These are phyloP conservation scores for Isoetes taiwanensis DNA, from an alignment of 75 land plant species.

Conservation along the genomic window DNA sequence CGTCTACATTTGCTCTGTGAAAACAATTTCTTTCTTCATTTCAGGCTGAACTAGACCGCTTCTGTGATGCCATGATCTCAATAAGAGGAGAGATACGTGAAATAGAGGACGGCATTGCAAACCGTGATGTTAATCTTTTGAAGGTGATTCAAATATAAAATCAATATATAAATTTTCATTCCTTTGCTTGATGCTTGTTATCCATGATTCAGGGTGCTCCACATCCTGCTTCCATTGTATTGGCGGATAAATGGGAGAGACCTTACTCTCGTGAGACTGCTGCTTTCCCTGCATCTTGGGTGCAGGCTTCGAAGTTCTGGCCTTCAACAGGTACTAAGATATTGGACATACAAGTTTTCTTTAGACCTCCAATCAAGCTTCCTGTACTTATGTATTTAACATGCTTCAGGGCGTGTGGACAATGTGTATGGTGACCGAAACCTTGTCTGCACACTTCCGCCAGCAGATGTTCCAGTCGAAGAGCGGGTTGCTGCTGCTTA, in stretches of 20 bases:
- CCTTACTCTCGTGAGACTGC: conserved; percentile 91
- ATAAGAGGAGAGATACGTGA: not conserved
- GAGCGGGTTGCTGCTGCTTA: conserved; percentile 63
- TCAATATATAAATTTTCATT: not conserved
- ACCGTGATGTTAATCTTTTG: conserved; percentile 60
- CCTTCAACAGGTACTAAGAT: conserved; percentile 64
- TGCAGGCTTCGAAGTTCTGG: conserved; percentile 82
- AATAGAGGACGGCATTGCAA: not conserved
- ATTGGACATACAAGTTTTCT: not conserved
- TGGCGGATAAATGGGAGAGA: conserved; percentile 77
- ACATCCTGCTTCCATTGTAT: conserved; percentile 82
- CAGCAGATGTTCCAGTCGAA: conserved; percentile 46
- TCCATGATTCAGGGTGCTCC: conserved; percentile 80
- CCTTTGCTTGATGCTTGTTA: too few species aligned
- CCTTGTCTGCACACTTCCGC: conserved; percentile 81
- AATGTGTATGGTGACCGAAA: conserved; percentile 98
- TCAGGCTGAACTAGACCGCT: conserved; percentile 27
- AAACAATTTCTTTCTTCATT: not conserved
- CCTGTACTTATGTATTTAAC: conserved; percentile 8
- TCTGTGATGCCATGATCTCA: conserved; percentile 7
- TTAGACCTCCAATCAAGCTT: too few species aligned
- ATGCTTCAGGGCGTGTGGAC: conserved; percentile 74
- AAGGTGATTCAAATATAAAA: conserved; percentile 37
- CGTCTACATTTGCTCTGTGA: not conserved
- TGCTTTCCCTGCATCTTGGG: conserved; percentile 92